Conservation (phyloP, 169 alveolate species). For the Babesia ovata region DNA sequence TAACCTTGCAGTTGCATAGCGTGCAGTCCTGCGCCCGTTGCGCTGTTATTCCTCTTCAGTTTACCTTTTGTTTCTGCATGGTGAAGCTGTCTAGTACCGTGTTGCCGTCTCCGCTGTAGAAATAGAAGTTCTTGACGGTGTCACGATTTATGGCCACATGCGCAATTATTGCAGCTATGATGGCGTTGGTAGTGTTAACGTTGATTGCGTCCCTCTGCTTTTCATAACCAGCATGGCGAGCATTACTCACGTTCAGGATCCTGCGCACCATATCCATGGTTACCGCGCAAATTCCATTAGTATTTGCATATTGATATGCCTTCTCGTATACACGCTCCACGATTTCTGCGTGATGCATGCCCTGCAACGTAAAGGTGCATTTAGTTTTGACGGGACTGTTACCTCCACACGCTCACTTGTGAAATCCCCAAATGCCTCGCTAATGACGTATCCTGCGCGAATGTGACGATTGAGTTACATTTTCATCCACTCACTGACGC, state of each 20-base stretch:
- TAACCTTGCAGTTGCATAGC: conserved; percentile 35
- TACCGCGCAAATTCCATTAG: conserved; percentile 9
- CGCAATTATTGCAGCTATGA: conserved; percentile 39
- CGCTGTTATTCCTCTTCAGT: background rate
- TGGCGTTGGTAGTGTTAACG: conserved; percentile 45
- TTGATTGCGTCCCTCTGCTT: conserved; percentile 22
- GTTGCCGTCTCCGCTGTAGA: conserved; percentile 57
- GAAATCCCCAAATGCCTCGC: background rate
- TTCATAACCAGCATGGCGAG: too few species aligned
- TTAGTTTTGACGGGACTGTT: too few species aligned
- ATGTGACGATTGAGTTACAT: background rate
- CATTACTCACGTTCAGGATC: conserved; percentile 25
- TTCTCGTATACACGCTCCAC: conserved; percentile 22
- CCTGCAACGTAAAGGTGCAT: background rate
- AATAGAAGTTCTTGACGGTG: conserved; percentile 40
- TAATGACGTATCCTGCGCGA: conserved; percentile 18
- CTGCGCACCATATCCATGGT: conserved; percentile 37
- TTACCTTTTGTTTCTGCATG: conserved; percentile 44
- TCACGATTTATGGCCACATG: conserved; percentile 5
- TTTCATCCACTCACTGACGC: conserved; percentile 35
- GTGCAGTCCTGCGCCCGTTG: conserved; percentile 29
- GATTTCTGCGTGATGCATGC: background rate
- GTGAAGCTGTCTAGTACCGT: conserved; percentile 25
- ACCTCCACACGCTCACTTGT: too few species aligned
- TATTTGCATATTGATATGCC: conserved; percentile 11